phyloP scores from a whole-genome alignment of 2,329 filamentous ascomycete genomes.

The Cladophialophora exuberans region DNA sequence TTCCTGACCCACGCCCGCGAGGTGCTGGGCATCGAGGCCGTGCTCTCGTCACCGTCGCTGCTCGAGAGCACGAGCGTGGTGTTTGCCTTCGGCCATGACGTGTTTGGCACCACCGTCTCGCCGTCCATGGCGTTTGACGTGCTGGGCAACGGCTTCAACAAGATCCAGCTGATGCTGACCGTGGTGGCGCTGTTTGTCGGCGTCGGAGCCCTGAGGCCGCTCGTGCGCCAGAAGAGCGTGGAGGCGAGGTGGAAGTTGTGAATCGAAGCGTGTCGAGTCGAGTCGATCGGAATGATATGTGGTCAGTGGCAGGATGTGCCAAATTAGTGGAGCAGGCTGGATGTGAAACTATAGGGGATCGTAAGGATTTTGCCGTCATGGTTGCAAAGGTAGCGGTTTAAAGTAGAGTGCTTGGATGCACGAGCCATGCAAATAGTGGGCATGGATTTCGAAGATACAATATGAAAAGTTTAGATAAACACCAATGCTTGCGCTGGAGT shows the following conservation, averaged over 20 bases:
- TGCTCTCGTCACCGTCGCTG: conserved; percentile 75
- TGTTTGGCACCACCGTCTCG: conserved; percentile 84
- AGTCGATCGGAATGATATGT: neutral
- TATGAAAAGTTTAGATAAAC: neutral
- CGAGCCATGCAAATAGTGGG: too few relatives aligned
- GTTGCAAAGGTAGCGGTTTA: too few relatives aligned
- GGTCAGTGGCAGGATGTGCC: neutral
- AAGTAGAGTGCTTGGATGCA: too few relatives aligned
- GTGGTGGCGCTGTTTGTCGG: conserved; percentile 78
- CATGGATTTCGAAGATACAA: too few relatives aligned
- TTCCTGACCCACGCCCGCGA: conserved; percentile 81
- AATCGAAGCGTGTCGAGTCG: neutral
- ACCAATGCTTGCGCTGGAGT: neutral
- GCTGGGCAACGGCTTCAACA: conserved; percentile 90
- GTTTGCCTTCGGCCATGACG: conserved; percentile 80
- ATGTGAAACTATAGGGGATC: too few relatives aligned
- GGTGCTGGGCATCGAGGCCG: conserved; percentile 71
- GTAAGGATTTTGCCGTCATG: too few relatives aligned
- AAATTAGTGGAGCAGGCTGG: too few relatives aligned
- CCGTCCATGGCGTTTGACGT: conserved; percentile 92
- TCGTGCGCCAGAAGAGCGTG: conserved; percentile 64
- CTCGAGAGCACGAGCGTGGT: conserved; percentile 92
- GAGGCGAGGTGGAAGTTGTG: conserved; percentile 32
- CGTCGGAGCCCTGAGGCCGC: conserved; percentile 76
- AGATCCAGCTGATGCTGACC: conserved; percentile 79